Evolutionary conservation across 192 early-diverging fungal genomes (phyloP).

Genomic region (Umbelopsis isabellina): DNA sequence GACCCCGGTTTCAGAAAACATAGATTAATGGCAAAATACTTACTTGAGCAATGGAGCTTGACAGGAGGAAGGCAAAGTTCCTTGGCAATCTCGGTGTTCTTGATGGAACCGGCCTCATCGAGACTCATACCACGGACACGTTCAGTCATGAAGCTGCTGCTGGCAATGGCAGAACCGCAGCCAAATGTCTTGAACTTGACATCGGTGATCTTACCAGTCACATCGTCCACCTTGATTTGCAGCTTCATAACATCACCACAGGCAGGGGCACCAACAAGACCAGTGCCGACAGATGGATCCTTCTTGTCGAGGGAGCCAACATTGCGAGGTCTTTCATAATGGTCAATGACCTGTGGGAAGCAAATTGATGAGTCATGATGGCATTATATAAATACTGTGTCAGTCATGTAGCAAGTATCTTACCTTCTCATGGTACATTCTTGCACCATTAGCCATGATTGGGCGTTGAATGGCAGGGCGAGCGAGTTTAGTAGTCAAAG

Average conservation of each 20-base stretch:
- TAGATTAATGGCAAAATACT: constrained; percentile 33
- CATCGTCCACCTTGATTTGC: constrained; percentile 96
- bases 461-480: constrained; percentile 20
- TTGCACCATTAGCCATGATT: constrained; percentile 19
- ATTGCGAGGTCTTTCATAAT: constrained; percentile 96
- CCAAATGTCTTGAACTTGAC: constrained; percentile 99
- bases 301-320: constrained; percentile 91
- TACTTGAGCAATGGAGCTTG: constrained; percentile 98
- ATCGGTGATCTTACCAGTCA: constrained; percentile 86
- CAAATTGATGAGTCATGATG: background rate
- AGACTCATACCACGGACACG: constrained; percentile 94
- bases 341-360: constrained; percentile 85
- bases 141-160: constrained; percentile 89
- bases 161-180: constrained; percentile 96
- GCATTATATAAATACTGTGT: background rate
- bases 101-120: constrained; percentile 89
- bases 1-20: background rate
- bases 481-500: constrained; percentile 1
- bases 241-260: constrained; percentile 94
- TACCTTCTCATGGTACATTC: constrained; percentile 39
- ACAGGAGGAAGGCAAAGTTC: constrained; percentile 95
- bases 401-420: no score
- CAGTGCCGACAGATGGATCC: constrained; percentile 91
- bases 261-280: constrained; percentile 89
- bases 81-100: constrained; percentile 97